These are phyloP conservation scores for Botrytis hyacinthi DNA, from an alignment of 2,329 filamentous ascomycete species.

Conservation along the genomic window DNA sequence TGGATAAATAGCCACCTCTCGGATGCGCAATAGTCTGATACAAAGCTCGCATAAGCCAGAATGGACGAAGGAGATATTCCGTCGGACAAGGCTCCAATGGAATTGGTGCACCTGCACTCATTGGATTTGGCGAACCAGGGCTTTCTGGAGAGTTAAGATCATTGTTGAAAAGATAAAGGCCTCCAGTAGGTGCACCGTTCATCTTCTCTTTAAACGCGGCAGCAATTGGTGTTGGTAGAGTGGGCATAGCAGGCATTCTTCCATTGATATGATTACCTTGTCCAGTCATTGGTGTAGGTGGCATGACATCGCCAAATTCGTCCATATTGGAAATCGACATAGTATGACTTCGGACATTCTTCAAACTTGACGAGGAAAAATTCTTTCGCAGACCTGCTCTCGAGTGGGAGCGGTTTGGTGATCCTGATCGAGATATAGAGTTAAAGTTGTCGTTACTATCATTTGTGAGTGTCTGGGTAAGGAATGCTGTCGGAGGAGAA, in stretches of 20 bases:
- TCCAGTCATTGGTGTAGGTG: conserved; percentile 69
- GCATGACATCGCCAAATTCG: conserved; percentile 63
- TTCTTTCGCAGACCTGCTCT: conserved; percentile 57
- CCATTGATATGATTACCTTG: conserved; percentile 43
- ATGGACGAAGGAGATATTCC: conserved; percentile 85
- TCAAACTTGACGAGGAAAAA: conserved; percentile 67
- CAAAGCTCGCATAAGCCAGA: conserved; percentile 94
- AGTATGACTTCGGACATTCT: conserved; percentile 71
- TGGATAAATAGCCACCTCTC: conserved; percentile 87
- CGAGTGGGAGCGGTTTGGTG: conserved; percentile 51
- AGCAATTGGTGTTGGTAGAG: conserved; percentile 65
- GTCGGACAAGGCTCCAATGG: conserved; percentile 89
- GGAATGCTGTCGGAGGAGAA: conserved; percentile 38
- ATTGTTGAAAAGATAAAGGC: conserved; percentile 79
- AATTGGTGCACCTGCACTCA: conserved; percentile 64
- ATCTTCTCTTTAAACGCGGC: conserved; percentile 59
- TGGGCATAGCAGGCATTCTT: conserved; percentile 55
- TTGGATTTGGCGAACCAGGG: conserved; percentile 63
- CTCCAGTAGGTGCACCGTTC: conserved; percentile 59
- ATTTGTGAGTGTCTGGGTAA: conserved; percentile 33
- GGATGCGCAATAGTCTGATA: conserved; percentile 92
- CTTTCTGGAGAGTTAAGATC: conserved; percentile 68
- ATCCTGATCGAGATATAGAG: conserved; percentile 45
- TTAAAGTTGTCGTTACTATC: conserved; percentile 40
- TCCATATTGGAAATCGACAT: conserved; percentile 62